These are phyloP conservation scores for Diaporthe sp. DNA, from an alignment of 2,329 filamentous ascomycete species.

Conservation along the genomic window DNA sequence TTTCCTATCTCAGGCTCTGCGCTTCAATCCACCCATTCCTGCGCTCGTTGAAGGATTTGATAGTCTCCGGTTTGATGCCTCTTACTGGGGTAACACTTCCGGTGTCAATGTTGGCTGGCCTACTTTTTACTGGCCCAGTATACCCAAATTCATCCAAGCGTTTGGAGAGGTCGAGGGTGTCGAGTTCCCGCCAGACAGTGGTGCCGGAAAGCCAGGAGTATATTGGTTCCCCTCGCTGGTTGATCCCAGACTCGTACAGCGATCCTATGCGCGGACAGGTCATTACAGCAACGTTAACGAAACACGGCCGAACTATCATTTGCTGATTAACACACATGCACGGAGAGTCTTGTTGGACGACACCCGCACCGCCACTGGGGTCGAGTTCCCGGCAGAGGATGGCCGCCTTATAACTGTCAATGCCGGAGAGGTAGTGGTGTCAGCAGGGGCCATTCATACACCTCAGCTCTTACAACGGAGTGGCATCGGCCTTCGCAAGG, in stretches of 20 bases:
- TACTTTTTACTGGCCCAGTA: slow-evolving; percentile 54
- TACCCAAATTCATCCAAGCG: slow-evolving; percentile 50
- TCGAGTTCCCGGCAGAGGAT: slow-evolving; percentile 47
- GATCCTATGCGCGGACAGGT: slow-evolving; percentile 56
- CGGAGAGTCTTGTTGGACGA: slow-evolving; percentile 45
- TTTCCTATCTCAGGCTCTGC: slow-evolving; percentile 32
- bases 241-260: slow-evolving; percentile 52
- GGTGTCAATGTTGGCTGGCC: slow-evolving; percentile 56
- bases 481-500: slow-evolving; percentile 55
- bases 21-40: slow-evolving; percentile 45
- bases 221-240: slow-evolving; percentile 60
- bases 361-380: slow-evolving; percentile 48
- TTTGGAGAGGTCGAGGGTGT: slow-evolving; percentile 55
- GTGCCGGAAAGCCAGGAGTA: slow-evolving; percentile 55
- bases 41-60: slow-evolving; percentile 43
- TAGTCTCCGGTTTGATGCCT: slow-evolving; percentile 51
- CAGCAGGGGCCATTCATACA: slow-evolving; percentile 58
- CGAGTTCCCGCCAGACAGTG: slow-evolving; percentile 56
- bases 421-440: slow-evolving; percentile 59
- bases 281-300: slow-evolving; percentile 49
- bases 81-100: slow-evolving; percentile 55
- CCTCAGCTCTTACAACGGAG: slow-evolving; percentile 54
- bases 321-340: slow-evolving; percentile 50
- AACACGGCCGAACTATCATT: slow-evolving; percentile 49
- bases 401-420: slow-evolving; percentile 41